phyloP scores from a whole-genome alignment of 805 yeast species.

The Candida boleticola region DNA sequence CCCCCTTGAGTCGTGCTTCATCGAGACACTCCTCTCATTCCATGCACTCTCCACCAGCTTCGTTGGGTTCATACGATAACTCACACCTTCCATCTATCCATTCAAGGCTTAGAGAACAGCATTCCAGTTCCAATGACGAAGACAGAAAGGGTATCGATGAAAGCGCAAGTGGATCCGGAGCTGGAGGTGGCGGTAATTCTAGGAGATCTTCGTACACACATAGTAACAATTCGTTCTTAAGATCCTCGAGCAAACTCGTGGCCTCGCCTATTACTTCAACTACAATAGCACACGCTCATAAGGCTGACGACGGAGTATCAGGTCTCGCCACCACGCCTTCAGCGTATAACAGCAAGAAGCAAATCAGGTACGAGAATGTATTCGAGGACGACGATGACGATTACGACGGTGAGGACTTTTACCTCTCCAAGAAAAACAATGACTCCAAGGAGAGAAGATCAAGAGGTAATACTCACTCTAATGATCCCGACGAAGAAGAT shows the following conservation, averaged over 20 bases:
- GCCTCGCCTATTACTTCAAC: slow-evolving; percentile 24
- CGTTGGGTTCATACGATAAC: slow-evolving; percentile 24
- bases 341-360: slow-evolving; percentile 18
- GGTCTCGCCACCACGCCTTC: slow-evolving; percentile 40
- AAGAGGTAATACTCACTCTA: not conserved
- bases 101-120: slow-evolving; percentile 26
- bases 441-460: not conserved
- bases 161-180: not conserved
- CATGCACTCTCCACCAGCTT: slow-evolving; percentile 18
- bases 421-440: slow-evolving; percentile 7
- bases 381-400: slow-evolving; percentile 53
- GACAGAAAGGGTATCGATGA: not conserved
- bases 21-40: slow-evolving; percentile 24
- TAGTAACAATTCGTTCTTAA: slow-evolving; percentile 16
- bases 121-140: not conserved
- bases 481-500: slow-evolving; percentile 37
- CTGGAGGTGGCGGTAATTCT: slow-evolving; percentile 3
- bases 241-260: slow-evolving; percentile 14
- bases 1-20: not conserved
- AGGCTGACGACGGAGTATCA: slow-evolving; percentile 15
- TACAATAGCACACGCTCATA: slow-evolving; percentile 23
- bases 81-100: slow-evolving; percentile 31
- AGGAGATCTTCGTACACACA: not conserved
- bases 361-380: slow-evolving; percentile 36
- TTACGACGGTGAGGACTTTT: slow-evolving; percentile 16